phyloP scores from a whole-genome alignment of 2,329 filamentous ascomycete genomes.

The Nothopassalora personata region DNA sequence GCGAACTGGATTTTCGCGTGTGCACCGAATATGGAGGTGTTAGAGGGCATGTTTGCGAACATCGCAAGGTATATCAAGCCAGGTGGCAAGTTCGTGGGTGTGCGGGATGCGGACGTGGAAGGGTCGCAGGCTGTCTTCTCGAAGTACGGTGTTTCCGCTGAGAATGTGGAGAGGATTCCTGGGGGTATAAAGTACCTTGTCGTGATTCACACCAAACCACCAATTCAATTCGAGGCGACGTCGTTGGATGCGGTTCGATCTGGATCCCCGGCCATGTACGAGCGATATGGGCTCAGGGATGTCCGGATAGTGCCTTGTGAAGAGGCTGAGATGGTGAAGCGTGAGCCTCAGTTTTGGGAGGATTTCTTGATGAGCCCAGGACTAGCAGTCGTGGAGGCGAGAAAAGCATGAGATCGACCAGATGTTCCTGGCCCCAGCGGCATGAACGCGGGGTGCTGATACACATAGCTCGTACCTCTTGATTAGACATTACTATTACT shows the following conservation, averaged over 20 bases:
- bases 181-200: slow-evolving; percentile 13
- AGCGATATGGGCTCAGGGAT: slow-evolving; percentile 9
- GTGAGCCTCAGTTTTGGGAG: slow-evolving; percentile 13
- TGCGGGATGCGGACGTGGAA: slow-evolving; percentile 6
- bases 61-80: slow-evolving; percentile 12
- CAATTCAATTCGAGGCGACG: slow-evolving; percentile 11
- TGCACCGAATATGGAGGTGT: slow-evolving; percentile 7
- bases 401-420: too few species aligned
- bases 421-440: too few species aligned
- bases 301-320: slow-evolving; percentile 1
- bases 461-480: too few species aligned
- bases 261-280: slow-evolving; percentile 7
- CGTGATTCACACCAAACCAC: slow-evolving; percentile 6
- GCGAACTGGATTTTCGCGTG: slow-evolving; percentile 17
- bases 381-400: too few species aligned
- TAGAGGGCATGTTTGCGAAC: slow-evolving; percentile 15
- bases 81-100: slow-evolving; percentile 11
- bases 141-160: slow-evolving; percentile 15
- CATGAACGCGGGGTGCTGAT: too few species aligned
- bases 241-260: slow-evolving; percentile 8
- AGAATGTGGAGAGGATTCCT: slow-evolving; percentile 7
- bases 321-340: slow-evolving; percentile 11
- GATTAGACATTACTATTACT: too few species aligned
- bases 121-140: slow-evolving; percentile 1
- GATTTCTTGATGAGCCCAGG: background rate